These are phyloP conservation scores for Arachis hypogaea DNA, from an alignment of 306 rosid genomes.

Conservation along the genomic window DNA sequence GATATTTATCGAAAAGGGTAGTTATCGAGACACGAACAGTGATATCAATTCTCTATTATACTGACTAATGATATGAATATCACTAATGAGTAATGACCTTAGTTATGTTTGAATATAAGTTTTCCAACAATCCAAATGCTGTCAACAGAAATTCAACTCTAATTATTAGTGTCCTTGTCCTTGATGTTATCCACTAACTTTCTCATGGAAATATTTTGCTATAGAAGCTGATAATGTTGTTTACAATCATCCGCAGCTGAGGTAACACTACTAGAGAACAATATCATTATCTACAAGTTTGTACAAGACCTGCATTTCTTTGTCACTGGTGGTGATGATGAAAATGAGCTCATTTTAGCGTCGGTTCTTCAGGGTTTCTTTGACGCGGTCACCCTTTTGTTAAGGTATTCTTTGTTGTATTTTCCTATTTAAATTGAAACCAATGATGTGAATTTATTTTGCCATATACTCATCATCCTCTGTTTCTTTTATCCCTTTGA, in stretches of 20 bases:
- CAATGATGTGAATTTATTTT: background rate
- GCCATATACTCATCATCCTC: conserved; percentile 1
- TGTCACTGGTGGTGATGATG: conserved; percentile 92
- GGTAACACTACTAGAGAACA: conserved; percentile 83
- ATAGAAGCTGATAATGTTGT: conserved; percentile 18
- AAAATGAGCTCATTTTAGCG: conserved; percentile 87
- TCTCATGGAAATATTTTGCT: background rate
- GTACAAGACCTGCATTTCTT: conserved; percentile 95
- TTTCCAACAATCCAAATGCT: conserved; percentile 23
- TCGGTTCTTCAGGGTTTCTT: conserved; percentile 90
- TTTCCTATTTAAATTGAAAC: conserved; percentile 18
- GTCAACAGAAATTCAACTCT: background rate
- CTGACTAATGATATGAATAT: conserved; percentile 18
- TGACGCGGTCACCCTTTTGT: conserved; percentile 82
- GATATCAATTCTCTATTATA: background rate
- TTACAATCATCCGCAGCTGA: conserved; percentile 69
- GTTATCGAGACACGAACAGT: conserved; percentile 11
- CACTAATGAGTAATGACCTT: background rate
- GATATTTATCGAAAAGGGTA: background rate
- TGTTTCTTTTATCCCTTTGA: conserved; percentile 14
- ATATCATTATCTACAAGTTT: conserved; percentile 76
- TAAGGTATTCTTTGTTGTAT: conserved; percentile 58
- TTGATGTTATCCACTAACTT: background rate
- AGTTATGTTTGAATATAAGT: background rate
- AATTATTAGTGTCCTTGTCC: conserved; percentile 5